Evolutionary conservation across 495 filamentous ascomycete genomes (phyloP).

Genomic region (Endocarpon pusillum): DNA sequence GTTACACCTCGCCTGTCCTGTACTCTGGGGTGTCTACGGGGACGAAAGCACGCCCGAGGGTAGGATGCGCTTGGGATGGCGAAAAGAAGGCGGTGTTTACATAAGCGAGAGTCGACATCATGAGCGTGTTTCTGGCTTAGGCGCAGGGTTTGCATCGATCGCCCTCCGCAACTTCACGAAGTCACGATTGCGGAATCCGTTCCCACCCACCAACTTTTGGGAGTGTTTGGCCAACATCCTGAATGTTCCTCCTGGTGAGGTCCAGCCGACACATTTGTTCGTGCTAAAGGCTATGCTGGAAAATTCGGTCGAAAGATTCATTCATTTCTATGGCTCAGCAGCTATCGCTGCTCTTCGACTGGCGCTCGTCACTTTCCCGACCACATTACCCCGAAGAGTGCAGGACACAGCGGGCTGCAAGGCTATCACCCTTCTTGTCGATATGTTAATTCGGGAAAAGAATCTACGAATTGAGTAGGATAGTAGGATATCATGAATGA

Average conservation of each 20-base stretch:
- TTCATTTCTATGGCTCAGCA: slow-evolving; percentile 58
- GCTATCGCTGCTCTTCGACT: slow-evolving; percentile 44
- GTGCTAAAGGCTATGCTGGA: slow-evolving; percentile 65
- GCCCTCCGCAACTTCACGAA: slow-evolving; percentile 64
- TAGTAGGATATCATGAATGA: too few relatives aligned
- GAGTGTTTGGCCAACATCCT: slow-evolving; percentile 49
- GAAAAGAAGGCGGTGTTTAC: slow-evolving; percentile 38
- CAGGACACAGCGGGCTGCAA: neutral
- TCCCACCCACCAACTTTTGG: slow-evolving; percentile 72
- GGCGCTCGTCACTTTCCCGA: slow-evolving; percentile 52
- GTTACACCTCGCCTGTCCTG: slow-evolving; percentile 61
- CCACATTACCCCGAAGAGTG: neutral
- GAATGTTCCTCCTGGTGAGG: slow-evolving; percentile 45
- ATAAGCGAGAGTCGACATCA: slow-evolving; percentile 49
- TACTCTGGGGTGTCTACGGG: slow-evolving; percentile 71
- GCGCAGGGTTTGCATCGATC: slow-evolving; percentile 66
- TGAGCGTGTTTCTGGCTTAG: slow-evolving; percentile 71
- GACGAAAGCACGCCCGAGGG: slow-evolving; percentile 57
- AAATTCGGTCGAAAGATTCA: slow-evolving; percentile 48
- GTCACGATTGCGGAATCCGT: slow-evolving; percentile 54
- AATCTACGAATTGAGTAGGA: too few relatives aligned
- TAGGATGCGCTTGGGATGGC: slow-evolving; percentile 57
- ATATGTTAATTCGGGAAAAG: too few relatives aligned
- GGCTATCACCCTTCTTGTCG: neutral
- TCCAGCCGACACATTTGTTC: slow-evolving; percentile 61